A percentile compares a stretch with the other conserved stretches of the same genome.
phyloP scores from a whole-genome alignment of 768 basidiomycete genomes.

The Dictyophora rubrovolvata region DNA sequence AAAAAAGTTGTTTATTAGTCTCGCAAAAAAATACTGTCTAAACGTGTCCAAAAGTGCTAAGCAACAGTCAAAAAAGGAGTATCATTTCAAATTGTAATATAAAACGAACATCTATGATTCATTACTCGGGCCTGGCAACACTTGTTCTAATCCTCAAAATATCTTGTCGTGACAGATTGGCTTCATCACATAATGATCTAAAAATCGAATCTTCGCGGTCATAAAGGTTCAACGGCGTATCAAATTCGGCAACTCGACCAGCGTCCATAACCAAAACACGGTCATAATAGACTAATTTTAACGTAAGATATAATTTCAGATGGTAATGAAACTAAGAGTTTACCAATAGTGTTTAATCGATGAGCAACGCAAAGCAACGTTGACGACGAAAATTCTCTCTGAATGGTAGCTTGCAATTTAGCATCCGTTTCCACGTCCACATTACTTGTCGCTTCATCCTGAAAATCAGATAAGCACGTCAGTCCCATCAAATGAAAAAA shows the following conservation, averaged over 20 bases:
- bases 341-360: slow-evolving; percentile 45
- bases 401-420: slow-evolving; percentile 53
- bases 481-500: neutral
- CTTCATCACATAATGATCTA: slow-evolving; percentile 59
- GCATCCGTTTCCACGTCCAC: slow-evolving; percentile 57
- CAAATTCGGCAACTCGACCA: slow-evolving; percentile 61
- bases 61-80: too few relatives aligned
- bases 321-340: slow-evolving; percentile 7
- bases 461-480: neutral
- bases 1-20: too few relatives aligned
- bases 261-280: slow-evolving; percentile 63
- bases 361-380: slow-evolving; percentile 51
- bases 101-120: neutral
- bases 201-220: slow-evolving; percentile 56
- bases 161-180: slow-evolving; percentile 42
- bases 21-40: too few relatives aligned
- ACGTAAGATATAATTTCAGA: slow-evolving; percentile 10
- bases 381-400: slow-evolving; percentile 44
- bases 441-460: slow-evolving; percentile 57
- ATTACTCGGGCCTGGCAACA: neutral
- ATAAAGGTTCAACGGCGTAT: slow-evolving; percentile 59
- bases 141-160: slow-evolving; percentile 40
- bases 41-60: too few relatives aligned
- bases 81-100: neutral
- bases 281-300: slow-evolving; percentile 45